Evolutionary conservation across 352 stramenopile genomes (phyloP).

Genomic region (Salisapilia sapeloensis): DNA sequence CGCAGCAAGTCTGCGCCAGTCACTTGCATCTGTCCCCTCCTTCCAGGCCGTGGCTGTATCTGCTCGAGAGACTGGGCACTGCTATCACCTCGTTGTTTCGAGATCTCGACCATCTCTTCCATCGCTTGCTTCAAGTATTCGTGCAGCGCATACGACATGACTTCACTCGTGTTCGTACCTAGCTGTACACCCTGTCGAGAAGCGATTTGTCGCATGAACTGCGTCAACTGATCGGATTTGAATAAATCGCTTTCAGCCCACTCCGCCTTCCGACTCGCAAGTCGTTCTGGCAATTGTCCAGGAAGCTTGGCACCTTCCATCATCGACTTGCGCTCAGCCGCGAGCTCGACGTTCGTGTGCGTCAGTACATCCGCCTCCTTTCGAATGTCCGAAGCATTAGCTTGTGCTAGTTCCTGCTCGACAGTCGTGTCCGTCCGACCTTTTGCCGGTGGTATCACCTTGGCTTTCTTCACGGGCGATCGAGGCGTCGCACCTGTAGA

Average conservation of each 20-base stretch:
- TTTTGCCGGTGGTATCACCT: constrained; percentile 8
- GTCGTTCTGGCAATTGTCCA: constrained; percentile 20
- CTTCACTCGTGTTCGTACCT: constrained; percentile 38
- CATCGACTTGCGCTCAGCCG: constrained; percentile 60
- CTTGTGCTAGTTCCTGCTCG: constrained; percentile 33
- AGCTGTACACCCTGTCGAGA: constrained; percentile 30
- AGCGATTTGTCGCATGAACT: constrained; percentile 32
- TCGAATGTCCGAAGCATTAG: constrained; percentile 50
- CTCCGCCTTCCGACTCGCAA: constrained; percentile 43
- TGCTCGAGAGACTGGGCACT: constrained; percentile 25
- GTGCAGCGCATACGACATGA: constrained; percentile 71
- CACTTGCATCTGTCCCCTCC: constrained; percentile 16
- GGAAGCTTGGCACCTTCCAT: constrained; percentile 32
- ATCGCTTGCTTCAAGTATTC: constrained; percentile 78
- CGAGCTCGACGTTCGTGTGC: constrained; percentile 64
- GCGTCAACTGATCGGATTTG: constrained; percentile 32
- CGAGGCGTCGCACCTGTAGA: constrained; percentile 35
- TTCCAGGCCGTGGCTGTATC: constrained; percentile 10
- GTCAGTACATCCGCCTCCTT: constrained; percentile 74
- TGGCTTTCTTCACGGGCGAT: constrained; percentile 61
- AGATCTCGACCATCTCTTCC: constrained; percentile 72
- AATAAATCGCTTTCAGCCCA: constrained; percentile 77
- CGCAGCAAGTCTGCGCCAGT: constrained; percentile 68
- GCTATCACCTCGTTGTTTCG: constrained; percentile 52
- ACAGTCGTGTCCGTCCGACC: constrained; percentile 10